Conservation (phyloP, 2,329 filamentous ascomycete genomes). For the Tolypocladium tropicale region DNA sequence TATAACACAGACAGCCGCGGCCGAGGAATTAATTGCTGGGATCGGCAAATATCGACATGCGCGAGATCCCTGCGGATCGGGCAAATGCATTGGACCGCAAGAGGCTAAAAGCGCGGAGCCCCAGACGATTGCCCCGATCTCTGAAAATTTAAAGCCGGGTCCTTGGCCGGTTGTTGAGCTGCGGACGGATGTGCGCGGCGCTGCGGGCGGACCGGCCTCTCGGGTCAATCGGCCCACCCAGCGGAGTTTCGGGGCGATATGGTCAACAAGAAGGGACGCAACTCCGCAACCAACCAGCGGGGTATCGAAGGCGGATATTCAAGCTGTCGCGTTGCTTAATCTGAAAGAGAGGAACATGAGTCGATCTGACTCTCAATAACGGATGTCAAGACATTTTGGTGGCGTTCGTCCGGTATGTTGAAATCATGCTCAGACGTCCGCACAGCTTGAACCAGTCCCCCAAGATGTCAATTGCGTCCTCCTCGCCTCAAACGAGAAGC, state of each 20-base stretch:
- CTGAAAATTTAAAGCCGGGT: background rate
- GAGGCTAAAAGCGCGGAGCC: background rate
- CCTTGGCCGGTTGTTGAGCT: background rate
- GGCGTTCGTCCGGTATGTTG: no score
- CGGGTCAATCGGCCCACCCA: background rate
- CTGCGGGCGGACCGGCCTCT: background rate
- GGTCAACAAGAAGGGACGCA: background rate
- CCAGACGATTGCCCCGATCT: background rate
- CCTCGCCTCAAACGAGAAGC: no score
- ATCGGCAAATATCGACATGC: background rate
- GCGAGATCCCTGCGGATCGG: background rate
- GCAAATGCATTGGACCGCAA: background rate
- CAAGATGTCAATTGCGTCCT: no score
- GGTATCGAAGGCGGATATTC: no score
- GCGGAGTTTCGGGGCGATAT: background rate
- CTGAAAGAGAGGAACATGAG: background rate
- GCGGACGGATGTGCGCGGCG: background rate
- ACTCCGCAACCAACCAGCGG: background rate
- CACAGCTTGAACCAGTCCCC: no score
- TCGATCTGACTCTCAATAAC: no score
- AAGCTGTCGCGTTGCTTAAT: background rate
- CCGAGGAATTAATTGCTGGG: background rate
- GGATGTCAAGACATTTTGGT: no score
- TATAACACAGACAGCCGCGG: no score
- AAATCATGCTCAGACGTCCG: no score